Base-by-base conservation (phyloP, 768 basidiomycete species). In the Rhizopogon salebrosus region DNA sequence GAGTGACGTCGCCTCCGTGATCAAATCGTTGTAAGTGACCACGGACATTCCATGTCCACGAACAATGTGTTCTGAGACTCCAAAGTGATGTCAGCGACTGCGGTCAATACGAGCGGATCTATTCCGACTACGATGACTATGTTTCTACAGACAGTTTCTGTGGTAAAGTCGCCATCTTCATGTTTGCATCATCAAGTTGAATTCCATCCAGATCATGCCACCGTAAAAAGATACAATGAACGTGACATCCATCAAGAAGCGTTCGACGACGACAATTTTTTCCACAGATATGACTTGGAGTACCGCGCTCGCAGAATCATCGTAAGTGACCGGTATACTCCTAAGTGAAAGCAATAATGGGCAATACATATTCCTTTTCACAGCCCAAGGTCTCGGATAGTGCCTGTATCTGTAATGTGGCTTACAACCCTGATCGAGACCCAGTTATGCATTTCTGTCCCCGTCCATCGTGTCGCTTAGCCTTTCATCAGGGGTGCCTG, bases 361-460 rank as follows among this genome's bases (percentile, higher is more conserved):
- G 6, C 50, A 20, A 55, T 4, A n/a, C n/a, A n/a, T n/a, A n/a
- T n/a, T n/a, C n/a, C 9, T 23, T 37, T 26, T 11, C 48, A 35
- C 35, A 83, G 79, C 79, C 78, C 11, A 75, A 71, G 57, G 75
- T 71, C 0, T 62, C 68, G 0, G 46, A 59, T 0, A 42, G 48
- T 11, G 69, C 74, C 0, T 85, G 83, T 50, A 57, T 71, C 3
- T 85, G 84, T 65, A 56, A 55, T 11, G 38, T 62, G 3, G 74
- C 77, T 0, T 85, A 84, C 57, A 68, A 67, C 26, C 78, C 81
- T 0, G 70, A 76, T 58, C 68, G 38, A 22, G 60, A 37, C 42
- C 62, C 23, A 51, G 59, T 78, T 6, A 80, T 80, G 67, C 80
- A 84, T 49, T 82, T 82, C 49, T 85, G 84, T 58, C 80, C 82